Evolutionary conservation across 2,329 filamentous ascomycete species (phyloP), one percentile per base, ranked within the genome.

Genomic region (Alternaria longipes): DNA sequence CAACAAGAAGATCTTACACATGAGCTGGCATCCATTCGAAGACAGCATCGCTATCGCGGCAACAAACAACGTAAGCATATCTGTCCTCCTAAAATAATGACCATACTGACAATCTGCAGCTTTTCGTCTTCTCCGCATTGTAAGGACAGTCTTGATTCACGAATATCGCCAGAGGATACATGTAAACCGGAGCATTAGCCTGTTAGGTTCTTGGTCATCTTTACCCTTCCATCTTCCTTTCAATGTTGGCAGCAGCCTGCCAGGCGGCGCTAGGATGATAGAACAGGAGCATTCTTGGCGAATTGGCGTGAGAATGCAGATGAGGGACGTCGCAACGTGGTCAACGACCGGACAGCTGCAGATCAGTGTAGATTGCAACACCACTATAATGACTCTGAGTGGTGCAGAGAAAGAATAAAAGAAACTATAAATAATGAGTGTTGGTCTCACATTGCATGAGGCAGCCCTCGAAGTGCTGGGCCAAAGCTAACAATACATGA

Each of bases 21-120:
- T 99, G 95, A 98, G 94, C 83, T 99, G 95, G 95, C 95, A 99
- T 89, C 95, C 95, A 50, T 97, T 96, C 75, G 95, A 99, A 82
- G 94, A 99, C 83, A 98, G 94, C 83, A 99, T 99, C 82, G 95
- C 95, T 59, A 99, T 99, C 84, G 95, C 95, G 71, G 95, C 95
- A 63, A 99, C 95, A 67, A 99, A 99, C 86, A 99, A 99, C 82
- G 95, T 98, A 83, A 91, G 94, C 85, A 42, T 4, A 14, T 7
- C 32, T 0, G 2, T 0, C 2, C 8, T 28, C 46, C 36, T 22
- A 4, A 24, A 14, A 11, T 11, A 28, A 40, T 2, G 6, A 14
- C 20, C 2, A 26, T 18, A 7, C 66, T 70, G 56, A 69, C 61
- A 42, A n/a, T 26, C n/a, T 22, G n/a, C 69, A 85, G 83, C 82